phyloP scores from a whole-genome alignment of 345 rosid genomes.

The Moricandia moricandioides region DNA sequence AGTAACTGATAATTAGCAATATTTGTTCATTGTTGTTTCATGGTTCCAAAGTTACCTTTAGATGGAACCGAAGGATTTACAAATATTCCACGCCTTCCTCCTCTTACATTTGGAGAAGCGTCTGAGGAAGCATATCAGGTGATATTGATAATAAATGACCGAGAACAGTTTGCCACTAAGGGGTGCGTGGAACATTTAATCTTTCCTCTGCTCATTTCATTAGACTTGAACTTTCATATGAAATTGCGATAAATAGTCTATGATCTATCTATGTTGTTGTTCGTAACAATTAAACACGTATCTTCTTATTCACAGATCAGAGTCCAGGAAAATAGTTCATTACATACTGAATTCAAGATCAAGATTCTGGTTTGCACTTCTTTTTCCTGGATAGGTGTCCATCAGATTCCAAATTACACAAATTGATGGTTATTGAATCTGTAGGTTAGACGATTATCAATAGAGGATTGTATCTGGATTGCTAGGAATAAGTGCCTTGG shows the following conservation, averaged over 20 bases:
- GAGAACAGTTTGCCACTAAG: constrained; percentile 69
- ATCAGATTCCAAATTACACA: not conserved
- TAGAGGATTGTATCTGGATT: constrained; percentile 92
- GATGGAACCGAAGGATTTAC: constrained; percentile 34
- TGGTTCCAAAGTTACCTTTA: constrained; percentile 41
- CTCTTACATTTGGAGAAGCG: constrained; percentile 65
- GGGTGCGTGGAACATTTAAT: constrained; percentile 51
- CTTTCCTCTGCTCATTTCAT: not conserved
- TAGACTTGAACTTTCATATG: not conserved
- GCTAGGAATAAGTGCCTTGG: constrained; percentile 65
- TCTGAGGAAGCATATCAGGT: constrained; percentile 80
- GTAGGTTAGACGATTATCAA: constrained; percentile 81
- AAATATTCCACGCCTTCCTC: constrained; percentile 54
- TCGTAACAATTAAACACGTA: too few species aligned
- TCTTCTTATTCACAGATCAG: constrained; percentile 49
- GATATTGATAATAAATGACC: constrained; percentile 64
- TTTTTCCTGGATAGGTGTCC: not conserved
- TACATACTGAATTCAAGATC: constrained; percentile 55
- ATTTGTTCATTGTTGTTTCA: constrained; percentile 16
- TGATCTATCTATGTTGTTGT: not conserved
- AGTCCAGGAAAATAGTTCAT: constrained; percentile 61
- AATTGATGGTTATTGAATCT: not conserved
- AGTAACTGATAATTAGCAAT: not conserved
- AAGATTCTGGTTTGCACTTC: constrained; percentile 11
- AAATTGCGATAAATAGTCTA: not conserved